Evolutionary conservation across 805 yeast species (phyloP), one percentile per base, ranked within the genome.

Genomic region (Cyberlindnera misumaiensis): DNA sequence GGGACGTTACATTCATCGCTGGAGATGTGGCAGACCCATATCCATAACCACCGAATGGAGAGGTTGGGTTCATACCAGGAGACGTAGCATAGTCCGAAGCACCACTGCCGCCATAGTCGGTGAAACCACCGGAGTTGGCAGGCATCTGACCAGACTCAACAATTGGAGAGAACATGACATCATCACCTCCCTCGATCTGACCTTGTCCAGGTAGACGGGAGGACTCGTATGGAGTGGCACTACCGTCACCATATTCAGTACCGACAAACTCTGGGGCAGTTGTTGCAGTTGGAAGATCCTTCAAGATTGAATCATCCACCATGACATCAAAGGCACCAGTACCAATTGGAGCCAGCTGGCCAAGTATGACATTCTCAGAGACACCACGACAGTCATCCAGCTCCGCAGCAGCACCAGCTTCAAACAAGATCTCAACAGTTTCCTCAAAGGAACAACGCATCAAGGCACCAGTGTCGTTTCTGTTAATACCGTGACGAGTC

Each of bases 401-500:
- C 59, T 93, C 99, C 14, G 97, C 98, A 31, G 94, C 78, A 5
- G 97, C 95, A 62, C 96, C 98, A 14, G 99, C 99, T 58, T 93
- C 98, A 53, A 93, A 77, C 60, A 93, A 68, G 56, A 93, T 93
- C 67, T 93, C 99, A 30, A 93, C 99, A 7, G 99, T 93, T 64
- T 93, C 99, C 67, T 93, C 99, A 70, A 93, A 93, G 31, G 98
- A 90, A 70, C 97, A 93, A 66, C 99, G 80, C 99, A 93, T 93
- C 58, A 93, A 73, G 2, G 98, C 98, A 66, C 99, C 99, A 24
- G 99, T 93, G 50, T 93, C 96, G 28, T 95, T 84, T 67, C 99
- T 82, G 65, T 93, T 93, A 65, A 93, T 90, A 75, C 99, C 99
- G 60, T 93, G 98, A 75, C 99, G 94, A 32, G 97, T 90, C 55